A percentile compares a stretch with the other conserved stretches of the same genome.
These are phyloP conservation scores for Leccinum fallax DNA, from an alignment of 1,284 basidiomycete genomes.

Conservation along the genomic window DNA sequence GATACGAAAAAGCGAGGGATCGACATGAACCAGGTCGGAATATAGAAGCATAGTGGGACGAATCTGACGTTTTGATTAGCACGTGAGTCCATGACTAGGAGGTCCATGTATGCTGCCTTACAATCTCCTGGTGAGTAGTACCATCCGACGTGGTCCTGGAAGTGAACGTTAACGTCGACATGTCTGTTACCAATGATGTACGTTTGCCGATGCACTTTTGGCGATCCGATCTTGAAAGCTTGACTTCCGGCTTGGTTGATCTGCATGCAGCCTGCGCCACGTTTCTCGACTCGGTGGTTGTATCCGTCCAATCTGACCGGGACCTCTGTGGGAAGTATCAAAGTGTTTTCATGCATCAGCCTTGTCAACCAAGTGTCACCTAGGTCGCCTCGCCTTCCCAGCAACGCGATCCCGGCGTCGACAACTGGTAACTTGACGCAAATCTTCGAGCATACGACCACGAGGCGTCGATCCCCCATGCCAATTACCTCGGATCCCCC, in stretches of 20 bases:
- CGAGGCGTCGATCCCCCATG: background rate
- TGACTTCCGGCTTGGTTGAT: background rate
- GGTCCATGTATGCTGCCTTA: too few relatives aligned
- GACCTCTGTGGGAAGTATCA: background rate
- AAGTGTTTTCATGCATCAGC: background rate
- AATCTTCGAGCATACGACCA: conserved; percentile 19
- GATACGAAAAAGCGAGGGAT: too few relatives aligned
- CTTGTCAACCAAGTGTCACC: too few relatives aligned
- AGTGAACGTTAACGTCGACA: background rate
- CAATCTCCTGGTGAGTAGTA: background rate
- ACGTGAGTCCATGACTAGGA: too few relatives aligned
- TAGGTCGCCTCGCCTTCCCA: background rate
- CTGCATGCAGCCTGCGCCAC: background rate
- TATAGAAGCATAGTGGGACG: background rate
- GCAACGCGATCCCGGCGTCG: background rate
- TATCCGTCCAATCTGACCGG: background rate
- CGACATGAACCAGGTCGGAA: background rate
- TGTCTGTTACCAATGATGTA: background rate
- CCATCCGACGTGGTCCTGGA: background rate
- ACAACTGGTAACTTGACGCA: conserved; percentile 1
- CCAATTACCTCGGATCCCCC: background rate
- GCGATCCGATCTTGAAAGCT: background rate
- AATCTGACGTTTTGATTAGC: background rate
- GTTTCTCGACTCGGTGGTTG: background rate
- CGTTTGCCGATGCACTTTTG: background rate